Evolutionary conservation across 78 protist species (phyloP).

Genomic region (Emiliania huxleyi): DNA sequence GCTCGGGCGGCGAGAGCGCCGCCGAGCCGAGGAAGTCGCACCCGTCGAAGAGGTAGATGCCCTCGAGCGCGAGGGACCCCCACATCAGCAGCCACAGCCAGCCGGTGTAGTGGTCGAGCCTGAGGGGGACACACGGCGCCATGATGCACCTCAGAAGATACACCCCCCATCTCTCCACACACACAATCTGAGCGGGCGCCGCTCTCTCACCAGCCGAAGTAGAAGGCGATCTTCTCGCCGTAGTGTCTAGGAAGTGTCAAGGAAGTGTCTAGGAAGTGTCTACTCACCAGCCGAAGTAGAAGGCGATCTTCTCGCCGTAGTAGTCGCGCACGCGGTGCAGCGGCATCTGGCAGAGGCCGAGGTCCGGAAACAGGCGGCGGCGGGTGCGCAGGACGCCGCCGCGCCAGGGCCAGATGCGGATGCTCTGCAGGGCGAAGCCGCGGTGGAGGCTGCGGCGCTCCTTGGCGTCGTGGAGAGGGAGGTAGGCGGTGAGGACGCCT

Average conservation of each 20-base stretch:
- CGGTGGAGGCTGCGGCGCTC: not conserved
- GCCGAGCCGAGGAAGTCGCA: not conserved
- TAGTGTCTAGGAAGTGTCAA: too few species aligned
- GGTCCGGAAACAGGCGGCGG: not conserved
- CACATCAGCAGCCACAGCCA: not conserved
- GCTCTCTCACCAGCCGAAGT: not conserved
- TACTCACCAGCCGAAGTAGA: slow-evolving; percentile 7
- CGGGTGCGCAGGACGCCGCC: not conserved
- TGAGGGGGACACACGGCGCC: too few species aligned
- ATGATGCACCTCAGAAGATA: too few species aligned
- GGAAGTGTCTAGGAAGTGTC: too few species aligned
- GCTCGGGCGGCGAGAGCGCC: too few species aligned
- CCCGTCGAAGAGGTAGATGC: not conserved
- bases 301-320: slow-evolving; percentile 6
- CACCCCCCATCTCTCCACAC: too few species aligned
- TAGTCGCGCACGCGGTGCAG: not conserved
- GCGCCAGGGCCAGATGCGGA: not conserved
- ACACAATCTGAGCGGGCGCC: too few species aligned
- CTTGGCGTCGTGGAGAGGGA: not conserved
- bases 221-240: not conserved
- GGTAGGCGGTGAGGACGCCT: not conserved
- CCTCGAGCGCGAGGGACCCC: not conserved
- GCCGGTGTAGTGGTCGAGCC: not conserved
- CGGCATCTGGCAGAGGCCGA: not conserved
- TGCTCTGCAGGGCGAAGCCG: not conserved